Percentiles rank a stretch among this genome's conserved stretches.
Conservation (phyloP, 768 basidiomycete species). For the Strobilomyces dryophilus region DNA sequence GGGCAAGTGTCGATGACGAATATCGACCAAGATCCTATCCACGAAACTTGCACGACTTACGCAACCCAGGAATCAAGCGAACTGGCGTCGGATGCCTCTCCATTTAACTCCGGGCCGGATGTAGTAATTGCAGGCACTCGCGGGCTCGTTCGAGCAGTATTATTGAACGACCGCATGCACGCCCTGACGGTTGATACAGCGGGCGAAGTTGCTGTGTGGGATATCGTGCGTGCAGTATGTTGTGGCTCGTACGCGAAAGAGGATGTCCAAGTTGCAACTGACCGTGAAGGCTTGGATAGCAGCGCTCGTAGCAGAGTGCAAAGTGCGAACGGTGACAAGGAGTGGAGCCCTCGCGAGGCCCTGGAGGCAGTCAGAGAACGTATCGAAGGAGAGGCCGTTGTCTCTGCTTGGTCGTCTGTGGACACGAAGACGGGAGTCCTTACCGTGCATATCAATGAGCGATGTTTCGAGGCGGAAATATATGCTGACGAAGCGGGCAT, state of each 20-base stretch:
- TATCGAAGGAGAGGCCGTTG: conserved; percentile 93
- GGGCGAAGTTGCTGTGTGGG: conserved; percentile 90
- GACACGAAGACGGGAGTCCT: conserved; percentile 90
- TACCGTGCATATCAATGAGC: conserved; percentile 81
- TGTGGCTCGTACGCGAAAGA: conserved; percentile 63
- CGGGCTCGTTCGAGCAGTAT: conserved; percentile 76
- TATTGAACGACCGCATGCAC: conserved; percentile 87
- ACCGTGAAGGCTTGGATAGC: conserved; percentile 41
- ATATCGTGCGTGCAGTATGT: conserved; percentile 77
- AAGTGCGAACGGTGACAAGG: conserved; percentile 35
- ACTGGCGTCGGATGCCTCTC: conserved; percentile 71
- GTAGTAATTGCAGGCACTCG: conserved; percentile 68
- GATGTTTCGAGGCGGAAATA: conserved; percentile 91
- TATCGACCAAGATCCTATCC: conserved; percentile 27
- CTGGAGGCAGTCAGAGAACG: conserved; percentile 84
- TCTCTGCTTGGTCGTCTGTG: conserved; percentile 78
- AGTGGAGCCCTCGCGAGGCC: conserved; percentile 73
- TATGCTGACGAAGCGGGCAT: conserved; percentile 91
- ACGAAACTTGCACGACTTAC: conserved; percentile 46
- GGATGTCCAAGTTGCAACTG: conserved; percentile 59
- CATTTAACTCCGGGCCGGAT: conserved; percentile 55
- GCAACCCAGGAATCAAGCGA: conserved; percentile 70
- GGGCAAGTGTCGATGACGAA: conserved; percentile 19
- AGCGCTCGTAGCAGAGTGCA: conserved; percentile 33
- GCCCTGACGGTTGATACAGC: conserved; percentile 87